Evolutionary conservation across 176 grass and related monocot genomes (phyloP).

Genomic region (Musa acuminata): DNA sequence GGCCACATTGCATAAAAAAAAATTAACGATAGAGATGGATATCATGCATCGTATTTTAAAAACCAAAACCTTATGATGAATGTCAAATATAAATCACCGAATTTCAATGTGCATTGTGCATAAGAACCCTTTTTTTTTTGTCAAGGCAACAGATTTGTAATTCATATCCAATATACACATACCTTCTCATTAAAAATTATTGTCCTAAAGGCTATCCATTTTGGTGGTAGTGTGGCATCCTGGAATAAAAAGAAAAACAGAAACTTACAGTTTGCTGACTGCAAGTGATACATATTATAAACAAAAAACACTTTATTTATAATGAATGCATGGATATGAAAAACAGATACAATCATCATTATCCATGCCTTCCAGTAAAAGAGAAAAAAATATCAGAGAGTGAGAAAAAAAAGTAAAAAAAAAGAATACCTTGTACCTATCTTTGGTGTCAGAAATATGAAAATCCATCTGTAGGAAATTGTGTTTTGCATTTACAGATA

Average conservation of each 20-base stretch:
- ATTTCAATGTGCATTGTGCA: background rate
- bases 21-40: background rate
- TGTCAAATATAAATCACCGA: background rate
- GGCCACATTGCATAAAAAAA: background rate
- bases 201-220: conserved; percentile 71
- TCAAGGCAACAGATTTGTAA: background rate
- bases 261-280: background rate
- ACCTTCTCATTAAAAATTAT: conserved; percentile 77
- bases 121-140: background rate
- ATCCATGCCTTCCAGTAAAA: background rate
- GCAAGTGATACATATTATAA: background rate
- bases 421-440: conserved; percentile 9
- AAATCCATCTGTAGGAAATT: background rate
- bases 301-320: background rate
- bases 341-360: background rate
- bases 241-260: conserved; percentile 8
- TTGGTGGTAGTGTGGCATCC: conserved; percentile 50
- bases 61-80: background rate
- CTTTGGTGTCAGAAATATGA: conserved; percentile 6
- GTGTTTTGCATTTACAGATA: background rate
- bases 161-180: background rate
- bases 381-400: background rate
- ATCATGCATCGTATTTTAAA: background rate
- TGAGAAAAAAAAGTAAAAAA: background rate
- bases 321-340: background rate